phyloP scores from a whole-genome alignment of 306 rosid genomes.

The Mimosa pudica region DNA sequence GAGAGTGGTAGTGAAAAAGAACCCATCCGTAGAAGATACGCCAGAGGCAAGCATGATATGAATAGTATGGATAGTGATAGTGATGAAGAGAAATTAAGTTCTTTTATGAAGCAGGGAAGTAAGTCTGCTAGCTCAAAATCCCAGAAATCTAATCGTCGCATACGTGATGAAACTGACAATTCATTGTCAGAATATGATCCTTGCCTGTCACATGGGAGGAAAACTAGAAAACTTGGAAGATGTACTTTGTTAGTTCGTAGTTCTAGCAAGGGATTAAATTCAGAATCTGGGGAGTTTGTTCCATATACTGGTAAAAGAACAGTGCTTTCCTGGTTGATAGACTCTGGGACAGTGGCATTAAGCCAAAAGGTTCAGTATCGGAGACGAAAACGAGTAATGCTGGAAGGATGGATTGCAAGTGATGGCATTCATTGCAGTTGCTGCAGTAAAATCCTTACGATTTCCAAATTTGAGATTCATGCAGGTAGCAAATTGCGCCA shows the following conservation, averaged over 20 bases:
- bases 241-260: constrained; percentile 75
- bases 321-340: constrained; percentile 84
- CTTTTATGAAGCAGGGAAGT: constrained; percentile 75
- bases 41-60: constrained; percentile 45
- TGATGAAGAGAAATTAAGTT: constrained; percentile 76
- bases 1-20: constrained; percentile 60
- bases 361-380: constrained; percentile 90
- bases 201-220: constrained; percentile 61
- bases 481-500: constrained; percentile 87
- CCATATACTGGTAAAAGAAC: constrained; percentile 79
- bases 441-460: constrained; percentile 85
- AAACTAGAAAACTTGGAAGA: constrained; percentile 67
- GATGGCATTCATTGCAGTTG: constrained; percentile 92
- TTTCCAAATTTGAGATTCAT: constrained; percentile 85
- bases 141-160: constrained; percentile 45
- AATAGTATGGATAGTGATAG: constrained; percentile 67
- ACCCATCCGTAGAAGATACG: constrained; percentile 39
- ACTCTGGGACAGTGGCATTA: constrained; percentile 64
- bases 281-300: constrained; percentile 74
- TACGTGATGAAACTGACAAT: constrained; percentile 46
- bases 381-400: constrained; percentile 64
- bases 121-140: constrained; percentile 57
- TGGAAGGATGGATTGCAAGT: constrained; percentile 89
- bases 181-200: constrained; percentile 49
- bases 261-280: constrained; percentile 60